phyloP scores from a whole-genome alignment of 129 eudicot genomes.

The Calendula officinalis region DNA sequence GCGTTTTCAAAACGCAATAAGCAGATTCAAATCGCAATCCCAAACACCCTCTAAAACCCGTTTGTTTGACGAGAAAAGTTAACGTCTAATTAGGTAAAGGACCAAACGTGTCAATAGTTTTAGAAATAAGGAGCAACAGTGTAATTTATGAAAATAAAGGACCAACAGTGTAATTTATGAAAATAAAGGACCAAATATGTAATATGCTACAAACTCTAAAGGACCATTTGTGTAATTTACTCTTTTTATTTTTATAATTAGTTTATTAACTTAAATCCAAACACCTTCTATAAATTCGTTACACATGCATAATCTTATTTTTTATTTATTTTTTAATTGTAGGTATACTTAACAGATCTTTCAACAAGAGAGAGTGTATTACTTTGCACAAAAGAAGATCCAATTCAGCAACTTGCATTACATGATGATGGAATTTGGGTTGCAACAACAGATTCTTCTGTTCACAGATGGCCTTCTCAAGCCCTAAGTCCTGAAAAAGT shows the following conservation, averaged over 20 bases:
- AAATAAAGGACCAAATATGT: no score
- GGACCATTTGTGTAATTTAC: no score
- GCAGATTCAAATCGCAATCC: no score
- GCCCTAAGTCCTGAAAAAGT: slow-evolving; percentile 67
- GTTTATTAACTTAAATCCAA: neutral
- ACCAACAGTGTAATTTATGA: no score
- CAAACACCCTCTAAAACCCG: no score
- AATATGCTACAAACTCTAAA: no score
- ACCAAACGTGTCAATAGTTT: no score
- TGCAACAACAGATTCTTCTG: slow-evolving; percentile 86
- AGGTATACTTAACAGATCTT: slow-evolving; percentile 90
- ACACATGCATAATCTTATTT: neutral
- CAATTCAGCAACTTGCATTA: slow-evolving; percentile 69
- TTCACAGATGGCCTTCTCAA: slow-evolving; percentile 94
- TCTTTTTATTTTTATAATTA: neutral
- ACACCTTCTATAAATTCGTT: neutral
- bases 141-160: no score
- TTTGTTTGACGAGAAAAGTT: no score
- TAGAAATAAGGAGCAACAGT: no score
- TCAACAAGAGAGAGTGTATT: slow-evolving; percentile 86
- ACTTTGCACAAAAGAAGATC: slow-evolving; percentile 84
- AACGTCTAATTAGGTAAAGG: no score
- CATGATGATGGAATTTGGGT: slow-evolving; percentile 89
- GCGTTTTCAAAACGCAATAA: no score
- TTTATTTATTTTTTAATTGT: slow-evolving; percentile 22